Base-by-base conservation (phyloP, 2,329 filamentous ascomycete genomes). In the Exophiala dermatitidis region DNA sequence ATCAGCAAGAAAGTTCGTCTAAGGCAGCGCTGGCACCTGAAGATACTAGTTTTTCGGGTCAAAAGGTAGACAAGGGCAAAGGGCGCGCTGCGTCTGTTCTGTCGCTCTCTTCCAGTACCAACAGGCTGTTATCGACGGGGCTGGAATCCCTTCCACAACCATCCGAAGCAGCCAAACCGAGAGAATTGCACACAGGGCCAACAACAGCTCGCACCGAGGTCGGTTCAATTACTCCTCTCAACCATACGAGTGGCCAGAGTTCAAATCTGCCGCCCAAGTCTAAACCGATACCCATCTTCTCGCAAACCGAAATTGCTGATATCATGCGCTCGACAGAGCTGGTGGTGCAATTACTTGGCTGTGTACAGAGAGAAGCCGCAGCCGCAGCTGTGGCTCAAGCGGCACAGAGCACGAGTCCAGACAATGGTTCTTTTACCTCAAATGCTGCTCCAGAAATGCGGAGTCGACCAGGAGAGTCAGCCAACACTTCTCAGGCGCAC, bases 41-140 rank as follows among this genome's bases (percentile, higher is more conserved):
- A 19, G 19, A 19, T 19, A 19, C 19, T 19, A 19, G 19, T 2
- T 32, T 9, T 5, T 5, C 12, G 6, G n/a, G 7, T 1, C 28
- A 33, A 4, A 38, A n/a, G 5, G 43, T 45, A 26, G 43, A 52
- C 31, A 57, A 57, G 26, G 54, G 54, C 48, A 57, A 57, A 46
- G 42, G 10, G 3, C 47, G 48, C 10, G 51, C 51, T 3, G 7
- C 34, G 0, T 50, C 54, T 9, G 10, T 43, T 4, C 30, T 12
- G 30, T 43, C 33, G 6, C 1, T 5, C 4, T 12, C 9, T 3
- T 19, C 37, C 5, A 26, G 38, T 32, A 28, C 37, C 4, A 19
- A 6, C 3, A 5, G 12, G 10, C 12, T 26, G 6, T 29, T 31
- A 45, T 8, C 5, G 9, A 10, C 31, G 9, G 8, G n/a, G 4